Evolutionary conservation across 495 filamentous ascomycete genomes (phyloP), one percentile per base, ranked within the genome.

Genomic region (Neurospora sp.): DNA sequence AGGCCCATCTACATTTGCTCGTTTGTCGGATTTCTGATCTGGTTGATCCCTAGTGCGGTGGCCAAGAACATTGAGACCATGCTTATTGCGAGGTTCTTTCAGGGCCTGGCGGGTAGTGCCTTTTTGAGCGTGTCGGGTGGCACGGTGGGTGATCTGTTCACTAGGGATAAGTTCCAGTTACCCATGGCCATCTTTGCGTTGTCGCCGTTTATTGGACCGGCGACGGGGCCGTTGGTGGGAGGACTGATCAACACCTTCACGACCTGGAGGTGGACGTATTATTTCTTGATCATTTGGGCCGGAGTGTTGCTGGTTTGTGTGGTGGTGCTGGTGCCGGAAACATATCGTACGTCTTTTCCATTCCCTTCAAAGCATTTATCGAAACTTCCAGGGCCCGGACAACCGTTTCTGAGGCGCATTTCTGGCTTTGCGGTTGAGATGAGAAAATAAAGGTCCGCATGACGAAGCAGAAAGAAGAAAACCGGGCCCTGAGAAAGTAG

Each of bases 81-180:
- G 88, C 82, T 98, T 44, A 80, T 96, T 37, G 87, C 87, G 27
- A 89, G 96, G 6, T 98, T 98, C 77, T 86, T 99, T 74, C 90
- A 91, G 76, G 96, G 96, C 0, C 80, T 98, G 18, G 87, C 93
- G 1, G 95, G 96, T 8, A 91, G 89, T 73, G 94, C 95, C 3
- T 98, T 99, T 79, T 81, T 99, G 69, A 91, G 89, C 71, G 95
- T 98, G 4, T 92, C 94, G 4, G 95, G 96, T 38, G 95, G 94
- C 1, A 97, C 94, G 1, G 92, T 97, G 4, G 94, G 93, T 10
- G 94, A 99, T 79, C 82, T 98, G 81, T 98, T 98, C 80, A 83
- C 83, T 18, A 89, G 89, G 35, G 85, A 92, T 68, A 87, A 94
- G 69, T 90, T 98, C 69, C 89, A 88, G 71, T 85, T 86, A 40